Base-by-base conservation (phyloP, 192 early-diverging fungal genomes). In the Entophlyctis helioformis region DNA sequence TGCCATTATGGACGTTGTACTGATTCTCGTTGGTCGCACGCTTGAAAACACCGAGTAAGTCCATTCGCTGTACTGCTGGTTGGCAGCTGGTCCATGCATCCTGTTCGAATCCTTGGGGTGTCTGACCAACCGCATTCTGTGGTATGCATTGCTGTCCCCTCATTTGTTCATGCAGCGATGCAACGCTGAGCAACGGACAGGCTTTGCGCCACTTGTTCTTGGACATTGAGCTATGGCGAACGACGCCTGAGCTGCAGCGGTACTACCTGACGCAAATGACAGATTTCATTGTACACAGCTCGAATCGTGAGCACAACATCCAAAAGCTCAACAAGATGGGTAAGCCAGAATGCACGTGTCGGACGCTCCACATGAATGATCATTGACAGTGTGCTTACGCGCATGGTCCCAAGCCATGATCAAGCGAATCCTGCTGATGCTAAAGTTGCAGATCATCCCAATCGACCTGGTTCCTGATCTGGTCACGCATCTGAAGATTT, bases 161-260 rank as follows among this genome's bases (percentile, higher is more conserved):
- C n/a, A n/a, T n/a, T n/a, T n/a, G n/a, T n/a, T n/a, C n/a, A n/a
- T n/a, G n/a, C n/a, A n/a, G n/a, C n/a, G n/a, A n/a, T n/a, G n/a
- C n/a, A n/a, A n/a, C n/a, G n/a, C n/a, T n/a, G n/a, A n/a, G n/a
- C n/a, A n/a, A n/a, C n/a, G n/a, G n/a, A n/a, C n/a, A n/a, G n/a
- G n/a, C n/a, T n/a, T 80, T 77, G 48, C 53, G 74, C 11, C 71
- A 64, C 32, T 37, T 84, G 5, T 67, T 81, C 48, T 45, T 84
- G 42, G 76, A 84, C 26, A 69, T 83, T 57, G 82, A 83, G 39
- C 56, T 84, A 3, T 84, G 82, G 82, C 62, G 66, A 42, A 65
- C 62, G 44, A 64, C 78, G 7, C 54, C 51, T 10, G 56, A 66
- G 10, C 65, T 83, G 1, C 82, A 84, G 38, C 46, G 54, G 26